Base-by-base conservation (phyloP, 306 rosid species). In the Cicer judaicum region DNA sequence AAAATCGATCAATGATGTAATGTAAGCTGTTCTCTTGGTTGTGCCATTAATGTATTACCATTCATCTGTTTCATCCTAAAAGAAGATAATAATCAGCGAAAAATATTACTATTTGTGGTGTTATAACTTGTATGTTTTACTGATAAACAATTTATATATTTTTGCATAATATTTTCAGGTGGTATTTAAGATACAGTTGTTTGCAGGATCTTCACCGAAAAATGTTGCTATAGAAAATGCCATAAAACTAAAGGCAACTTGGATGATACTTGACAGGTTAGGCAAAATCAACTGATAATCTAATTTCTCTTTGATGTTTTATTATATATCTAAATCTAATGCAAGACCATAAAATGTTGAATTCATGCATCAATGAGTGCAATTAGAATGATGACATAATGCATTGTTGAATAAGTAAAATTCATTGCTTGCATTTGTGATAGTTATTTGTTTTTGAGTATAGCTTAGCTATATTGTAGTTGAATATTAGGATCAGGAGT, bases 211-310 rank as follows among this genome's bases (percentile, higher is more conserved):
- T 19, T 80, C 88, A 38, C 78, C 47, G 0, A 89, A 73, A 80
- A 68, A 71, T 46, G 84, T 81, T 78, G 91, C 93, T 34, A 11
- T 85, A 14, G 81, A 81, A 49, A 78, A 40, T 38, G 88, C 86
- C 53, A 61, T 0, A 78, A 76, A 43, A 61, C 77, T 80, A 29
- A 77, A 87, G 41, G 86, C 97, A 74, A 86, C 90, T 49, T 91
- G 96, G 97, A 50, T 91, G 13, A 78, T 93, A 72, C 90, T 93
- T 39, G 93, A 88, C 70, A 91, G 92, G 98, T 93, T 38, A 75
- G 88, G 70, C 63, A 14, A 80, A 56, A 65, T 19, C 49, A 65
- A 42, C 21, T 5, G 29, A 74, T 69, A 69, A 38, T 64, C 38
- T 69, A 42, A 64, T 57, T 79, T 68, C 8, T 41, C 76, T 40